Evolutionary conservation across 768 basidiomycete species (phyloP).

Genomic region (Boletus pseudopeckii): DNA sequence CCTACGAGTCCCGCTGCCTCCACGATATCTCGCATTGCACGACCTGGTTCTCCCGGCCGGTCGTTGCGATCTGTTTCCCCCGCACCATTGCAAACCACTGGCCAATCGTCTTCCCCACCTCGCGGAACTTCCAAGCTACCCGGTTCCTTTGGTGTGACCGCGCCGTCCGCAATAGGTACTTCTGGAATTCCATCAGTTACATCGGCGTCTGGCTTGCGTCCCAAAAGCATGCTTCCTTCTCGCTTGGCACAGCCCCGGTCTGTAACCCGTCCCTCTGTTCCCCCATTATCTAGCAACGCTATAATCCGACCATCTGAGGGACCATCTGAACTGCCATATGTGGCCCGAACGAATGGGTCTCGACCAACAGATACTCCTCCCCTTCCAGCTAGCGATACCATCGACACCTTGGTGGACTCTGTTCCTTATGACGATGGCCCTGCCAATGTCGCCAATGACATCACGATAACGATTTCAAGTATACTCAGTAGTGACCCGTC

Average conservation of each 20-base stretch:
- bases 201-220: conserved; percentile 43
- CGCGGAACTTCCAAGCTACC: conserved; percentile 42
- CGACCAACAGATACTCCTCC: conserved; percentile 12
- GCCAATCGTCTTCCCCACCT: conserved; percentile 50
- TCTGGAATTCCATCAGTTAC: conserved; percentile 33
- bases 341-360: conserved; percentile 17
- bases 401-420: conserved; percentile 35
- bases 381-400: conserved; percentile 21
- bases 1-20: conserved; percentile 46
- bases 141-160: conserved; percentile 19
- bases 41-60: conserved; percentile 41
- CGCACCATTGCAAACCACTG: conserved; percentile 34
- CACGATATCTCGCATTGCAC: conserved; percentile 38
- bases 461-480: conserved; percentile 80
- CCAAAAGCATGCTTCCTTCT: conserved; percentile 72
- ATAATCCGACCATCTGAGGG: conserved; percentile 25
- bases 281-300: conserved; percentile 21
- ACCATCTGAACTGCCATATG: conserved; percentile 31
- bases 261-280: conserved; percentile 31
- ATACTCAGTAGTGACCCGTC: conserved; percentile 84
- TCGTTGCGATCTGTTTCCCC: conserved; percentile 38
- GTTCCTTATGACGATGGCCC: conserved; percentile 22
- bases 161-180: conserved; percentile 4
- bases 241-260: conserved; percentile 65
- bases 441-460: conserved; percentile 45